Base-by-base conservation (phyloP, 345 rosid genomes). In the Sonneratia caseolaris region DNA sequence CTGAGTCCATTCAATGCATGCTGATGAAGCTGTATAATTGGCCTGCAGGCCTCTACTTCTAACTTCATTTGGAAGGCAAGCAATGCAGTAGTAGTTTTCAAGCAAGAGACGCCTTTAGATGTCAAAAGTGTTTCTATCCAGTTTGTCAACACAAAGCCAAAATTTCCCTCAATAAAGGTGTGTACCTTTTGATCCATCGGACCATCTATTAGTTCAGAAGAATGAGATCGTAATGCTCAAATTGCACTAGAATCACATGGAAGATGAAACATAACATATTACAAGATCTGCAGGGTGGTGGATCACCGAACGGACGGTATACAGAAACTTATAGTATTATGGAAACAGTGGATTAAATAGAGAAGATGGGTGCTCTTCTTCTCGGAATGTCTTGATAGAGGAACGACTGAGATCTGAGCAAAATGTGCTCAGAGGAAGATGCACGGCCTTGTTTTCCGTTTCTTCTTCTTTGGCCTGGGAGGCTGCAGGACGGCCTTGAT, bases 401-500 rank as follows among this genome's bases (percentile, higher is more conserved):
- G 59, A 55, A 55, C 18, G 22, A 55, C n/a, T 14, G 51, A 55
- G 24, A 55, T 55, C 59, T 16, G 6, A 9, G 2, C 51, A 47
- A 27, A 47, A 27, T 27, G 32, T 71, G 51, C 51, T 77, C 68
- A 85, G 32, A 85, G 83, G 69, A 82, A 80, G 7, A 77, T 15
- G 57, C 88, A 85, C 0, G 78, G 66, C 68, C 71, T 79, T 0
- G 78, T 64, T 73, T 79, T 79, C 70, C 64, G 75, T 71, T 65
- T 73, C 76, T 37, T 82, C 74, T 85, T 85, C 79, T 82, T 85
- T 0, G 79, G 81, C 75, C 78, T 85, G 0, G 84, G 84, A 70
- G 88, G 88, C 79, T 85, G 86, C 79, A 82, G 73, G 38, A 85
- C 86, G 64, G 79, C 88, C 77, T 82, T 85, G 71, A 85, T 85